Conservation (phyloP, 2,329 filamentous ascomycete species). For the Elsinoe necatrix region DNA sequence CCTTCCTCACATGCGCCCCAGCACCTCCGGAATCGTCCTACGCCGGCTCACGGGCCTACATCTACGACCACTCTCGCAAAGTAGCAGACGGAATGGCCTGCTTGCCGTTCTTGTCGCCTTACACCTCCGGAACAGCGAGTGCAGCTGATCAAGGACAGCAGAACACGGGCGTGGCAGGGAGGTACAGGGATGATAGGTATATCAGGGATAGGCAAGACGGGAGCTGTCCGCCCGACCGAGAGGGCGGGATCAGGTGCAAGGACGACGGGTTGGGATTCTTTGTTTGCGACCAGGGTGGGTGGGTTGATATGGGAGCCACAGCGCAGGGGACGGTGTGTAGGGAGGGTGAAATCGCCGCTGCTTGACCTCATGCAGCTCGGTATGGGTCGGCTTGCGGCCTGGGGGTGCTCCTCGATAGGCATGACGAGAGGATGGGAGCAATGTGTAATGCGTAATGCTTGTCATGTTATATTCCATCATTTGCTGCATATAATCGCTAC, state of each 20-base stretch:
- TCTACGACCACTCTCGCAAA: slow-evolving; percentile 26
- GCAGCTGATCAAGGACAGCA: background rate
- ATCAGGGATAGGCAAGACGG: slow-evolving; percentile 26
- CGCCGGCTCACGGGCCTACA: slow-evolving; percentile 21
- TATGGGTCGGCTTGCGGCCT: no score
- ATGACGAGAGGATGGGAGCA: background rate
- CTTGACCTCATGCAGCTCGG: background rate
- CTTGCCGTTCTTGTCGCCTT: slow-evolving; percentile 26
- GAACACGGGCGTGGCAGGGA: background rate
- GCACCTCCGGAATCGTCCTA: slow-evolving; percentile 21
- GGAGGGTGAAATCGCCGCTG: slow-evolving; percentile 23
- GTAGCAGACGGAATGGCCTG: slow-evolving; percentile 33
- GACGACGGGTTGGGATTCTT: slow-evolving; percentile 24
- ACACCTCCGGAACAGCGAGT: slow-evolving; percentile 13
- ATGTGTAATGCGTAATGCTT: no score
- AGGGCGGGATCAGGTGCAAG: slow-evolving; percentile 24
- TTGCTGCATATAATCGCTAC: background rate
- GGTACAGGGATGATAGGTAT: slow-evolving; percentile 10
- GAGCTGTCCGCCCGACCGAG: slow-evolving; percentile 22
- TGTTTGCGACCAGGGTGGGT: slow-evolving; percentile 28
- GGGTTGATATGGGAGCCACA: slow-evolving; percentile 27
- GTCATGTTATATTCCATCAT: no score
- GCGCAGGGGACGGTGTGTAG: slow-evolving; percentile 26
- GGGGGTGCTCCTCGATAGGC: no score
- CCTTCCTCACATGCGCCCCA: slow-evolving; percentile 32